Conservation (phyloP, 495 filamentous ascomycete genomes). For the Gamarada debralockiae region DNA sequence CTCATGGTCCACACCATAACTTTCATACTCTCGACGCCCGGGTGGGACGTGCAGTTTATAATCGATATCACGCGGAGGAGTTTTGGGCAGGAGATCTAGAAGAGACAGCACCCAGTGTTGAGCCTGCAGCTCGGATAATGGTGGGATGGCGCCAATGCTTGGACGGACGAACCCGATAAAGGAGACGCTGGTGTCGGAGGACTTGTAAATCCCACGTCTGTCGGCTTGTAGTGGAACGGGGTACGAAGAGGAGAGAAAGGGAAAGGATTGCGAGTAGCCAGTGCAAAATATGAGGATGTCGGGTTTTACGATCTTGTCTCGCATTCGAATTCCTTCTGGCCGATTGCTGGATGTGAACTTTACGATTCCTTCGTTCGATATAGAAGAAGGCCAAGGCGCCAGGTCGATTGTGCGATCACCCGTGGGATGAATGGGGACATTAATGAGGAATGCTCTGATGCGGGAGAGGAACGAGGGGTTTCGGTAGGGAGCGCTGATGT, state of each 20-base stretch:
- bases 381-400: slow-evolving; percentile 31
- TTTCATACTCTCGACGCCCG: slow-evolving; percentile 18
- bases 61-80: slow-evolving; percentile 24
- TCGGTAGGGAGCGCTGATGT: slow-evolving; percentile 35
- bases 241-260: slow-evolving; percentile 32
- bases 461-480: slow-evolving; percentile 15
- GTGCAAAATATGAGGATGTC: slow-evolving; percentile 35
- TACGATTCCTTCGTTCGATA: slow-evolving; percentile 25
- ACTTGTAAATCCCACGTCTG: slow-evolving; percentile 37
- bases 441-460: slow-evolving; percentile 29
- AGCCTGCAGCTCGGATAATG: slow-evolving; percentile 42
- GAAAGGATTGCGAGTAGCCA: slow-evolving; percentile 38
- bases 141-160: slow-evolving; percentile 42
- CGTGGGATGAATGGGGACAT: slow-evolving; percentile 24
- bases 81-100: slow-evolving; percentile 29
- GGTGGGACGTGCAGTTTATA: slow-evolving; percentile 30
- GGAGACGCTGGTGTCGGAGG: slow-evolving; percentile 33
- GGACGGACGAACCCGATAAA: slow-evolving; percentile 48
- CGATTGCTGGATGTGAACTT: slow-evolving; percentile 23
- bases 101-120: slow-evolving; percentile 37
- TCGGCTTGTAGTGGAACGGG: slow-evolving; percentile 25
- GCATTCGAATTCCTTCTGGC: slow-evolving; percentile 21
- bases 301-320: slow-evolving; percentile 15
- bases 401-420: slow-evolving; percentile 30
- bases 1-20: slow-evolving; percentile 44